These are phyloP conservation scores for Paralagenidium karlingii DNA, from an alignment of 352 stramenopile genomes.

Conservation along the genomic window DNA sequence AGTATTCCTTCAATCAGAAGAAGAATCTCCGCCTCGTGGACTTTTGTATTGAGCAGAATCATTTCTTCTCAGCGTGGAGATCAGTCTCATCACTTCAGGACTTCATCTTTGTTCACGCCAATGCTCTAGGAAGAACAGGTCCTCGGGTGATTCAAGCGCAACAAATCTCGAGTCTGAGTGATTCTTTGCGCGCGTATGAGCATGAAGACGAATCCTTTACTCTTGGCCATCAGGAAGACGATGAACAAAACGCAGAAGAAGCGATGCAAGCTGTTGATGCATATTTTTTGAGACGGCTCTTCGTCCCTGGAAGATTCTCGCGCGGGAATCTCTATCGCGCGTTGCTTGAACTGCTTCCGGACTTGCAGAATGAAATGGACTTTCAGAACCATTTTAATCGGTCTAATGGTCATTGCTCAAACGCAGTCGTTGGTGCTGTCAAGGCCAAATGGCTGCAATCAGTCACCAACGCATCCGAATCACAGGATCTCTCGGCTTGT, in stretches of 20 bases:
- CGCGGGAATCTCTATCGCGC: conserved; percentile 50
- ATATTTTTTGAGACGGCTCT: no score
- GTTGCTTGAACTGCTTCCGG: conserved; percentile 25
- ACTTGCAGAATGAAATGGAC: conserved; percentile 26
- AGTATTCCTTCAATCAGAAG: no score
- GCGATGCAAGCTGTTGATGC: no score
- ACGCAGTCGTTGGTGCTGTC: conserved; percentile 40
- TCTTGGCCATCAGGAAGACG: no score
- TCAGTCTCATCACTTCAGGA: no score
- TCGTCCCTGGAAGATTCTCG: conserved; percentile 60
- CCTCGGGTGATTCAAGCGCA: conserved; percentile 36
- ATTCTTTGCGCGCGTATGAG: conserved; percentile 56
- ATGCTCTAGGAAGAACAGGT: conserved; percentile 55
- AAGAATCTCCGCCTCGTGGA: no score
- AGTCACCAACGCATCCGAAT: no score
- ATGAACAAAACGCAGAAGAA: no score
- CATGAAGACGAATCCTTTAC: conserved; percentile 36
- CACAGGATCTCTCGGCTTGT: no score
- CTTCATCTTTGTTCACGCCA: conserved; percentile 45
- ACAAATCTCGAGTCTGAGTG: conserved; percentile 33
- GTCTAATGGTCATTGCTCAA: no score
- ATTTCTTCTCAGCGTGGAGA: conserved; percentile 63
- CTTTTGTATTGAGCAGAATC: conserved; percentile 53
- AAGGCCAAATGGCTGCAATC: conserved; percentile 18
- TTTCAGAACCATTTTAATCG: conserved; percentile 60